Percentiles rank a stretch among this genome's conserved stretches.
These are phyloP conservation scores for Solanum piurae DNA, from an alignment of 257 asterid genomes.

Conservation along the genomic window DNA sequence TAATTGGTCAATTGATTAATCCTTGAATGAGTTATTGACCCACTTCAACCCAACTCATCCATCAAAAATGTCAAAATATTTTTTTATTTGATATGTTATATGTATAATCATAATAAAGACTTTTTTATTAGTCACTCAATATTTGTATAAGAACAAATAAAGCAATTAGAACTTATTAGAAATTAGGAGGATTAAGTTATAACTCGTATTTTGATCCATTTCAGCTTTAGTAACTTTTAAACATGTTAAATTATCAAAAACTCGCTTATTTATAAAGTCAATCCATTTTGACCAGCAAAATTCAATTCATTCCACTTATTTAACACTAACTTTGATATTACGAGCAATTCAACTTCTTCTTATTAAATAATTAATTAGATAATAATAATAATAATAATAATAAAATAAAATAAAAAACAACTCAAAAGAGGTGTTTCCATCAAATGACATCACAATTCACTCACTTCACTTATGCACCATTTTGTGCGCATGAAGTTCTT, in stretches of 20 bases:
- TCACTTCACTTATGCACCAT: not conserved
- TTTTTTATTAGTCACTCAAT: not conserved
- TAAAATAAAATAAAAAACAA: too few relatives aligned
- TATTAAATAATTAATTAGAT: too few relatives aligned
- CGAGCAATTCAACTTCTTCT: too few relatives aligned
- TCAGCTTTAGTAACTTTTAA: not conserved
- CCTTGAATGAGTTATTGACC: not conserved
- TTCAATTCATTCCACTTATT: not conserved
- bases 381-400: too few relatives aligned
- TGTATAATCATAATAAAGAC: not conserved
- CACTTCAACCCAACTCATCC: not conserved
- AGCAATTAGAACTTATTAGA: not conserved
- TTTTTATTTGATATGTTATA: not conserved
- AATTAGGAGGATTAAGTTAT: not conserved
- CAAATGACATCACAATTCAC: not conserved
- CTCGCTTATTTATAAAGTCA: not conserved
- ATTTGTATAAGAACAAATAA: not conserved
- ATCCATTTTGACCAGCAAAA: not conserved
- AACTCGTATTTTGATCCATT: not conserved
- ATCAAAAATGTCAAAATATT: not conserved
- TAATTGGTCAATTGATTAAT: not conserved
- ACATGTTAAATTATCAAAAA: not conserved
- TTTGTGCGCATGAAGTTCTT: not conserved
- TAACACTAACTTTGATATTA: too few relatives aligned
- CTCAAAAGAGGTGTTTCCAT: not conserved